Evolutionary conservation across 2,329 filamentous ascomycete species (phyloP), one percentile per base, ranked within the genome.

Genomic region (Metarhizium robertsii): DNA sequence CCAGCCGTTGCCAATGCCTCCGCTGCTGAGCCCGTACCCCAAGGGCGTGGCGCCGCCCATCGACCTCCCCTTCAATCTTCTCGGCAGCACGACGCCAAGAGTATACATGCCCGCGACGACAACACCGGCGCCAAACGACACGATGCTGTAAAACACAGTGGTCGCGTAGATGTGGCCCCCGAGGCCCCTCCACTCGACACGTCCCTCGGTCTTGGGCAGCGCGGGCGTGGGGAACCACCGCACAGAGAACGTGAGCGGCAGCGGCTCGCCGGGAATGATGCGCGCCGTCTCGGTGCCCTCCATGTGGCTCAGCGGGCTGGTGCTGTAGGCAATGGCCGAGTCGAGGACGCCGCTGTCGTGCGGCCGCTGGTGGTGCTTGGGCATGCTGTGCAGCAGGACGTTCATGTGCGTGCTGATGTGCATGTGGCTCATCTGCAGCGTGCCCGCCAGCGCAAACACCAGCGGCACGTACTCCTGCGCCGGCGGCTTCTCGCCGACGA

Each of bases 391-490:
- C 62, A 96, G 79, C 55, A 97, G 77, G 58, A 97, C 85, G 68
- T 97, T 97, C 69, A 97, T 79, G 66, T 90, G 85, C 6, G 91
- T 92, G 66, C 87, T 88, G 62, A 99, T 83, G 73, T 97, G 94
- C 64, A 99, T 78, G 71, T 96, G 94, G 69, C 85, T 90, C 52
- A 86, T 77, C 72, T 99, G 92, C 20, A 97, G 78, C 0, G 90
- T 95, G 2, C 94, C 94, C 13, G 92, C 87, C 18, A 99, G 75
- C 2, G 92, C 92, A 60, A 99, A 90, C 6, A 95, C 87, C 42
- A 96, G 78, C 0, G 92, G 92, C 14, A 92, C 88, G 73, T 88
- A 91, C 66, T 85, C 80, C 55, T 76, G 76, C 56, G 71, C 71
- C 40, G 73, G 70, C 1, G 72, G 71, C 59, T 70, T 69, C 67